Evolutionary conservation across 2,329 filamentous ascomycete species (phyloP), one percentile per base, ranked within the genome.

Genomic region (Claviceps monticola): DNA sequence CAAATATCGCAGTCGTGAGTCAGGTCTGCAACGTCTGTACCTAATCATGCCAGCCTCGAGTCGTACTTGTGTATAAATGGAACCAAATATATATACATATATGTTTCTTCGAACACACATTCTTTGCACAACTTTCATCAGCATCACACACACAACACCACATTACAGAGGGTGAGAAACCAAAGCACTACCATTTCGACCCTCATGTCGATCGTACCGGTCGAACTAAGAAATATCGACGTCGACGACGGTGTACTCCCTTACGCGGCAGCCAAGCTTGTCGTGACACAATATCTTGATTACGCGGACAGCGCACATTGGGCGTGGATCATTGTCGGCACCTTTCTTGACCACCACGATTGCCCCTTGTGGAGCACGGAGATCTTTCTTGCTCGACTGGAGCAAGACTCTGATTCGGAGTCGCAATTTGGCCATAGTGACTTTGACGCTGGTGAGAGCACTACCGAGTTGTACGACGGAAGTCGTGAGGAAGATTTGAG

Each of bases 281-380:
- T 71, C 56, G 65, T 75, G 48, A 72, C 68, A 17, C 72, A 74
- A 56, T 63, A 69, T 51, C 57, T 72, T 45, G 58, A 66, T 49
- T 54, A 62, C 16, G 61, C 58, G 2, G 60, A 64, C 23, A 58
- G 61, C 3, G 62, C 60, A 0, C 66, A 59, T 53, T 75, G 71
- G 70, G 72, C 69, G 16, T 74, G 68, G 67, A 64, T 76, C 46
- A 64, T 74, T 21, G 64, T 74, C 14, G 73, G 67, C 0, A 68
- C 68, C 1, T 77, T 75, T 50, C 74, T 72, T 60, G 71, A 77
- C 62, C 51, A 55, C 1, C 51, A 67, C 9, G 66, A 68, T 43
- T 62, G 60, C 37, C 59, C 67, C 4, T 53, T 77, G 41, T 77
- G 73, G 72, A 74, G 72, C 46, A 71, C 65, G 0, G 67, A 75